A percentile compares a stretch with the other conserved stretches of the same genome.
These are phyloP conservation scores for Pyricularia sp. DNA, from an alignment of 2,329 filamentous ascomycete genomes.

Conservation along the genomic window DNA sequence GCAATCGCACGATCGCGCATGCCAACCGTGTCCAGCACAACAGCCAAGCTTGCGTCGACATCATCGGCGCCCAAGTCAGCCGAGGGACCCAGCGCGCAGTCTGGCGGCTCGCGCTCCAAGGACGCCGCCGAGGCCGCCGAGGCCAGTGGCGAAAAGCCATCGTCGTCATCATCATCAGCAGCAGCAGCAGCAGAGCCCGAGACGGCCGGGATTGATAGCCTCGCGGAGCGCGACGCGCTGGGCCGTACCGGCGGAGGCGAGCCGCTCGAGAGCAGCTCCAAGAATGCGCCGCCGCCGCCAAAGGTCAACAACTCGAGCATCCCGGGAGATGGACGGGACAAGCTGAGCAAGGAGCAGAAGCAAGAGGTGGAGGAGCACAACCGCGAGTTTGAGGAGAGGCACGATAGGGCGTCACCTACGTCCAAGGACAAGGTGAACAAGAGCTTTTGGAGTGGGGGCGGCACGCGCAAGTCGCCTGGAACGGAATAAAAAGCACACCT, in stretches of 20 bases:
- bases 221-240: conserved; percentile 17
- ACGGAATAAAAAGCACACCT: neutral
- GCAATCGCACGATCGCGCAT: neutral
- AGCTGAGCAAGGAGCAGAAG: conserved; percentile 36
- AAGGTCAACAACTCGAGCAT: conserved; percentile 38
- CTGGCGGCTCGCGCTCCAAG: conserved; percentile 23
- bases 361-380: conserved; percentile 47
- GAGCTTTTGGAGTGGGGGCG: conserved; percentile 34
- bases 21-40: neutral
- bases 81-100: conserved; percentile 14
- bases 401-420: conserved; percentile 30
- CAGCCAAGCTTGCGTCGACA: neutral
- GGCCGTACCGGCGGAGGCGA: conserved; percentile 27
- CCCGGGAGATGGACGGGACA: conserved; percentile 17
- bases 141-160: conserved; percentile 6
- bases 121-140: conserved; percentile 16
- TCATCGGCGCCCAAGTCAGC: conserved; percentile 12
- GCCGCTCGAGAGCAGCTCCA: conserved; percentile 17
- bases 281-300: conserved; percentile 27
- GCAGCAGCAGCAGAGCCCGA: neutral
- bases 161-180: neutral
- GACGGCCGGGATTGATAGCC: conserved; percentile 13
- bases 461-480: conserved; percentile 14
- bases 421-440: conserved; percentile 39
- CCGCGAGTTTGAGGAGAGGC: conserved; percentile 38